These are phyloP conservation scores for Malbranchea zuffiana DNA, from an alignment of 2,329 filamentous ascomycete species.

Conservation along the genomic window DNA sequence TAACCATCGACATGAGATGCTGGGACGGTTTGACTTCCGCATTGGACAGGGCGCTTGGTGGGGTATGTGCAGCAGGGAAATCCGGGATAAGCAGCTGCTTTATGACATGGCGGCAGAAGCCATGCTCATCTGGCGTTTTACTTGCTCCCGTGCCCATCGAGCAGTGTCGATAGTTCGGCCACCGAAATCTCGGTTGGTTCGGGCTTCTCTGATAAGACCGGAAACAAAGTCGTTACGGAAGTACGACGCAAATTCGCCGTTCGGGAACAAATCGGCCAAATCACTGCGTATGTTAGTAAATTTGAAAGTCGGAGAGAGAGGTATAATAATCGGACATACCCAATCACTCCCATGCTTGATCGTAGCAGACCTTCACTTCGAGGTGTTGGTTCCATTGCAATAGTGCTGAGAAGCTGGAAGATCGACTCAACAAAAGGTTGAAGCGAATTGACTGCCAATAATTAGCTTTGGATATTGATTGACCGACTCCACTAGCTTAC, in stretches of 20 bases:
- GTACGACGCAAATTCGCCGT: conserved; percentile 69
- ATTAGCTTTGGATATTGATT: not conserved
- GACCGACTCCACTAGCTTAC: conserved; percentile 19
- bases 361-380: conserved; percentile 85
- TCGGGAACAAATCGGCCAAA: conserved; percentile 84
- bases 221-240: conserved; percentile 91
- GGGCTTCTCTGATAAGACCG: conserved; percentile 80
- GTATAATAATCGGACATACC: conserved; percentile 52
- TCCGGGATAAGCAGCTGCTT: no score
- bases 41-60: not conserved
- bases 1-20: not conserved
- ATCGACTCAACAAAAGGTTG: conserved; percentile 72
- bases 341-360: conserved; percentile 94
- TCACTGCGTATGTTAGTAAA: conserved; percentile 48
- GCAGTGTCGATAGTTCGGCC: conserved; percentile 83
- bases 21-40: conserved; percentile 4
- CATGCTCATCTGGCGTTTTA: conserved; percentile 64
- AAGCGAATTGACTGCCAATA: conserved; percentile 51
- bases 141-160: conserved; percentile 93
- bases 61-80: no score
- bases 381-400: conserved; percentile 72
- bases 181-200: conserved; percentile 76
- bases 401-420: conserved; percentile 72
- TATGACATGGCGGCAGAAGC: conserved; percentile 32
- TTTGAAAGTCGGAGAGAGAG: not conserved